These are phyloP conservation scores for Craspedostauros australis DNA, from an alignment of 108 stramenopile genomes.

Conservation along the genomic window DNA sequence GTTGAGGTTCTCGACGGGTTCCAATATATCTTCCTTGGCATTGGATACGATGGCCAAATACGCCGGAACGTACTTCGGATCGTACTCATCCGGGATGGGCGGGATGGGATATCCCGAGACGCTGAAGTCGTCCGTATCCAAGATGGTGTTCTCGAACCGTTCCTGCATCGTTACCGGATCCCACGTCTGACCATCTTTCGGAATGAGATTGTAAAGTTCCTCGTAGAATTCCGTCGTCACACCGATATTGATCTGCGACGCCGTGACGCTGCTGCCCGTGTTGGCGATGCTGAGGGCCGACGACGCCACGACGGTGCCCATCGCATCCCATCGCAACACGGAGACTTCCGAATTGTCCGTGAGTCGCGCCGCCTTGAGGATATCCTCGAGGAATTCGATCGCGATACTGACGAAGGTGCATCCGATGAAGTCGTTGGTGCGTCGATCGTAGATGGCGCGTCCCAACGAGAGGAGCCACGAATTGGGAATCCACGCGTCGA, in stretches of 20 bases:
- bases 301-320: constrained; percentile 2
- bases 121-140: constrained; percentile 5
- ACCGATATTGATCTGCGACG: too few relatives aligned
- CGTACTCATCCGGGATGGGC: constrained; percentile 26
- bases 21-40: constrained; percentile 5
- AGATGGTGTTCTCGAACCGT: constrained; percentile 9
- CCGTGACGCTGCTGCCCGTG: too few relatives aligned
- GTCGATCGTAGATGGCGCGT: constrained; percentile 28
- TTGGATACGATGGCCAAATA: constrained; percentile 26
- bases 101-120: constrained; percentile 28
- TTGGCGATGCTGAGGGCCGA: constrained; percentile 5
- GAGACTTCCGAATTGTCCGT: constrained; percentile 12
- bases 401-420: constrained; percentile 33
- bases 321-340: constrained; percentile 13
- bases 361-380: constrained; percentile 14
- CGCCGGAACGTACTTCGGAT: constrained; percentile 22
- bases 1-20: constrained; percentile 6
- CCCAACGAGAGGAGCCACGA: constrained; percentile 23
- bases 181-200: constrained; percentile 20
- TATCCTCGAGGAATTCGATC: constrained; percentile 10
- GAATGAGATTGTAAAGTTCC: constrained; percentile 9
- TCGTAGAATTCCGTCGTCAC: constrained; percentile 5
- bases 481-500: constrained; percentile 29
- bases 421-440: constrained; percentile 30
- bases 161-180: constrained; percentile 14